These are phyloP conservation scores for Silene uniflora DNA, from an alignment of 148 eudicot species.

Conservation along the genomic window DNA sequence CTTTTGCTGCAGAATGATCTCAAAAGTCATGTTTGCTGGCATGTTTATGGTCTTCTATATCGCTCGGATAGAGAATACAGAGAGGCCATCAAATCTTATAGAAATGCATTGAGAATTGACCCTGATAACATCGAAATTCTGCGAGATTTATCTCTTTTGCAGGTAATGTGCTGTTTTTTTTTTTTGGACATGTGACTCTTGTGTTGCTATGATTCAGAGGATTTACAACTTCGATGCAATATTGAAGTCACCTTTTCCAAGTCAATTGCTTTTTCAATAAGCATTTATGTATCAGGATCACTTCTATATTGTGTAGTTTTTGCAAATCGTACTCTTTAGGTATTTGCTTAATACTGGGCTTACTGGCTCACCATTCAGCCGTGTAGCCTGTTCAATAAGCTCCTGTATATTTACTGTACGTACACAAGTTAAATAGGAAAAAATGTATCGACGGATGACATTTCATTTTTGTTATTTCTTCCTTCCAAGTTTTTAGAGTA, in stretches of 20 bases:
- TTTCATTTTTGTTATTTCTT: neutral
- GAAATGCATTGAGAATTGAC: conserved; percentile 94
- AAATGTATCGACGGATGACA: neutral
- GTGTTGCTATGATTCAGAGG: neutral
- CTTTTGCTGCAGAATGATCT: conserved; percentile 74
- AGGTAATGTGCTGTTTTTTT: conserved; percentile 40
- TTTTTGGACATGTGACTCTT: neutral
- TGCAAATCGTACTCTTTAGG: neutral
- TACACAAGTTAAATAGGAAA: neutral
- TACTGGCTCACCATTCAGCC: neutral
- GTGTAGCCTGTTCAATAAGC: neutral
- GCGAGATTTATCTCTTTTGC: conserved; percentile 89
- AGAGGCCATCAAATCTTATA: conserved; percentile 94
- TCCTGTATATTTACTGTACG: neutral
- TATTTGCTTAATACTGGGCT: neutral
- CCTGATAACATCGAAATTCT: conserved; percentile 97
- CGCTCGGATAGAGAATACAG: conserved; percentile 98
- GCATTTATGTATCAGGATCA: neutral
- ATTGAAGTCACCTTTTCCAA: neutral
- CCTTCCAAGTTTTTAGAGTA: neutral
- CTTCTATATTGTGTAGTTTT: neutral
- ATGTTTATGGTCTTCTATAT: conserved; percentile 95
- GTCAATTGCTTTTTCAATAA: neutral
- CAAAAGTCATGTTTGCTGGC: conserved; percentile 99
- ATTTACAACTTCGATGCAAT: neutral